Conservation (phyloP, 2,329 filamentous ascomycete genomes). For the Allantophomopsis lycopodina region DNA sequence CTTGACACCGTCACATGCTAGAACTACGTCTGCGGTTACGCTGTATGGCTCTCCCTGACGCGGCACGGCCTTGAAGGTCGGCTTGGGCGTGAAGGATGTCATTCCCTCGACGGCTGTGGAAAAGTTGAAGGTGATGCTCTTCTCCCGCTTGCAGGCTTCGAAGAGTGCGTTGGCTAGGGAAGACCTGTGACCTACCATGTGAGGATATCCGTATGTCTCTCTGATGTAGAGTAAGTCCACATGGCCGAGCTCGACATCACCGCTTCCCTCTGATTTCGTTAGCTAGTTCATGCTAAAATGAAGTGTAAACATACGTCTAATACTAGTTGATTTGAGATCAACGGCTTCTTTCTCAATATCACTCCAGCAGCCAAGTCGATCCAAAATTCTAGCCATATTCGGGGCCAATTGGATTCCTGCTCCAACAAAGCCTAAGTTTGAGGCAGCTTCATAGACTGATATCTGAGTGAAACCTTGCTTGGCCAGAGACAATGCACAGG, state of each 20-base stretch:
- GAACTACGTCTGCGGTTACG: conserved; percentile 36
- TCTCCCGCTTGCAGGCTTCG: conserved; percentile 51
- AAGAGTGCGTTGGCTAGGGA: conserved; percentile 58
- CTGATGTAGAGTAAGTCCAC: conserved; percentile 57
- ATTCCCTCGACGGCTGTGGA: conserved; percentile 40
- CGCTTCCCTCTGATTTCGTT: conserved; percentile 40
- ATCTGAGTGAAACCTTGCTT: conserved; percentile 64
- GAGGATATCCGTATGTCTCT: conserved; percentile 57
- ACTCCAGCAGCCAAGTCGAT: conserved; percentile 59
- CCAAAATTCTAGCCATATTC: conserved; percentile 67
- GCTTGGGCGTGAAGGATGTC: conserved; percentile 41
- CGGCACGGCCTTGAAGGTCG: conserved; percentile 44
- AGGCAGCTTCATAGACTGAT: conserved; percentile 60
- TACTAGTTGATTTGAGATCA: conserved; percentile 56
- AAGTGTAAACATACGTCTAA: conserved; percentile 36
- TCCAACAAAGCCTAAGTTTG: conserved; percentile 66
- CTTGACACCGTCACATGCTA: conserved; percentile 43
- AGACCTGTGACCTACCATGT: conserved; percentile 68
- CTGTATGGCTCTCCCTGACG: conserved; percentile 36
- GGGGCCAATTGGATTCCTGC: conserved; percentile 77
- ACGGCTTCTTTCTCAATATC: conserved; percentile 59
- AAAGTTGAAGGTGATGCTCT: conserved; percentile 56
- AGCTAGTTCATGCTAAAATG: not conserved
- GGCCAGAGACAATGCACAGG: conserved; percentile 57
- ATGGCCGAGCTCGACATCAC: conserved; percentile 54